Base-by-base conservation (phyloP, 2,329 filamentous ascomycete species). In the Chrysosporium keratinophilum region DNA sequence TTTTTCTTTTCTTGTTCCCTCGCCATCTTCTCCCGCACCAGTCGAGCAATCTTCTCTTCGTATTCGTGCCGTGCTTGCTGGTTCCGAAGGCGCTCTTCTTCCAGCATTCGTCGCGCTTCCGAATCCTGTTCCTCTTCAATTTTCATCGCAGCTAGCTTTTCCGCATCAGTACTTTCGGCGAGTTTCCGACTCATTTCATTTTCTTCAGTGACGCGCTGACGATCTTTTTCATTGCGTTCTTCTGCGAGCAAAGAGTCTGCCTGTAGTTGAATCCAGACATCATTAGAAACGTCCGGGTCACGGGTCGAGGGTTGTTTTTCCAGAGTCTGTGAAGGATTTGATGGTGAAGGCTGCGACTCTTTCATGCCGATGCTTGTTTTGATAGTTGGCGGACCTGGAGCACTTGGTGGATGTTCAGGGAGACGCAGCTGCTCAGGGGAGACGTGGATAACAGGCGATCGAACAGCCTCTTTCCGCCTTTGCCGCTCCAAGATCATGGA, bases 201-300 rank as follows among this genome's bases (percentile, higher is more conserved):
- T 44, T 62, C 62, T 23, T 64, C 54, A 35, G 28, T 52, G 28
- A 43, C 35, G 28, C 56, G 54, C 56, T 59, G 35, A 17, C 31
- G 19, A 12, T 28, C 37, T 49, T 52, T 50, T 34, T 19, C n/a
- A 19, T 34, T 54, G 69, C 28, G 59, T 54, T 33, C 57, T 57
- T 65, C 52, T 50, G 62, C 57, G 61, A 64, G 12, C 19, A 65
- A 57, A 17, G 65, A 69, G 64, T 84, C 79, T 1, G 56, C 60
- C 56, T 81, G 73, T 0, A 86, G 76, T 59, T 83, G 78, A 1
- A 74, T 67, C 83, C 83, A 87, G 1, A 79, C 68, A 46, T 43
- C 23, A 28, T 28, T 7, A 4, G 23, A 7, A 3, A 28, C 23
- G 23, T 28, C 23, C 7, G 23, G 23, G 7, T 28, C 23, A 28